Percentiles rank a stretch among this genome's conserved stretches.
These are phyloP conservation scores for Pseudocercospora ulei DNA, from an alignment of 2,329 filamentous ascomycete species.

Conservation along the genomic window DNA sequence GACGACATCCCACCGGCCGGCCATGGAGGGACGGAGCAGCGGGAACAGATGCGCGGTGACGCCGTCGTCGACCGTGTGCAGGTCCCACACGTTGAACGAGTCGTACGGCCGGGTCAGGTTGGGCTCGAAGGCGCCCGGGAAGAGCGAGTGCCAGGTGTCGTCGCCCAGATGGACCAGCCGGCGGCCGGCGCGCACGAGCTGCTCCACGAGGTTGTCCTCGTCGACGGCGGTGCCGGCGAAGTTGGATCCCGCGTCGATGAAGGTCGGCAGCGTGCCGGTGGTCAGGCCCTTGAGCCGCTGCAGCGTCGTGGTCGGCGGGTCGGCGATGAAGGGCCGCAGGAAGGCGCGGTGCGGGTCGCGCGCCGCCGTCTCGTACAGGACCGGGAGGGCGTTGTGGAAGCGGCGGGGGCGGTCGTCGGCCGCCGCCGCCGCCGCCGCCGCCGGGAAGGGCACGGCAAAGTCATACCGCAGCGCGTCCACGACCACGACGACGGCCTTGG, in stretches of 20 bases:
- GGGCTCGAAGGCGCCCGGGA: conserved; percentile 83
- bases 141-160: conserved; percentile 90
- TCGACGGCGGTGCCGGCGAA: conserved; percentile 93
- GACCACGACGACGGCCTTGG: conserved; percentile 80
- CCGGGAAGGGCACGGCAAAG: conserved; percentile 72
- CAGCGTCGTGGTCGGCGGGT: conserved; percentile 86
- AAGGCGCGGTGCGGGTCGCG: conserved; percentile 72
- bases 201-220: conserved; percentile 69
- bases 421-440: conserved; percentile 42
- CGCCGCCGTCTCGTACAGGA: conserved; percentile 73
- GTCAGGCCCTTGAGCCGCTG: conserved; percentile 89
- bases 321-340: conserved; percentile 87
- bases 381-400: conserved; percentile 80
- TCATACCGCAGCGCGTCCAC: conserved; percentile 94
- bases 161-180: conserved; percentile 90
- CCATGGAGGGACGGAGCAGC: conserved; percentile 56
- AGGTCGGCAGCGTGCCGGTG: conserved; percentile 88
- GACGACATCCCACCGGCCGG: conserved; percentile 78
- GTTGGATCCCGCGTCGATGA: conserved; percentile 86
- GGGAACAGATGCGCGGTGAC: conserved; percentile 87
- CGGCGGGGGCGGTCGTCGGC: conserved; percentile 46
- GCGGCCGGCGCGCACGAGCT: conserved; percentile 56
- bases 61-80: conserved; percentile 93
- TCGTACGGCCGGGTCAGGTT: conserved; percentile 84
- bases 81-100: conserved; percentile 96